Evolutionary conservation across 352 stramenopile genomes (phyloP), one percentile per base, ranked within the genome.

Genomic region (Phytophthora podocarpi): DNA sequence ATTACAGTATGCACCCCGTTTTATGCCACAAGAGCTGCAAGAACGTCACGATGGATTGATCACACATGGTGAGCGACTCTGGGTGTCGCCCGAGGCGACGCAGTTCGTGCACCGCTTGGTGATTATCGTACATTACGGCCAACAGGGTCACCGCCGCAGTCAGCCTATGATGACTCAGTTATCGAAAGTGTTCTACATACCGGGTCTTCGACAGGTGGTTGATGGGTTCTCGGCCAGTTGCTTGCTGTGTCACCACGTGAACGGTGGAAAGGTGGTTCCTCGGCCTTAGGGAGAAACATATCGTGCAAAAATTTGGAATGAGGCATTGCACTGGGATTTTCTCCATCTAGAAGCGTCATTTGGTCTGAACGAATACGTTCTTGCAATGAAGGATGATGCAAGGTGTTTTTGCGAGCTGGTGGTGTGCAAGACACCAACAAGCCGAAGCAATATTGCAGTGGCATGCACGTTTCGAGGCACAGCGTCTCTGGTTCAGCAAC

Each of bases 291-390:
- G 24, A 15, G 37, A 28, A 43, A 28, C 18, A 28, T 43, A 23
- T 43, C 37, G 37, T 28, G 37, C 37, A 4, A 18, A 43, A 27
- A 5, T 18, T 4, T 12, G 37, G 18, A 28, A 43, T n/a, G n/a
- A 43, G 5, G 20, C 41, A 8, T 20, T 48, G 8, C 41, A 48
- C 26, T 48, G 41, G 41, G 41, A 49, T n/a, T 49, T 49, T n/a
- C 24, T 49, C 1, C 26, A 49, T 26, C 18, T 49, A 20, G 41
- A 24, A 7, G 23, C 21, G 4, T 34, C 4, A 2, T 49, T 49
- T 26, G 41, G 26, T 34, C 12, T 24, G 13, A 36, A 34, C 26
- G n/a, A 49, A 7, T 16, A 49, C 26, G 1, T 37, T 9, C 18
- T 36, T 7, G 41, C 28, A 26, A 9, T 34, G 41, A 36, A 36